Evolutionary conservation across 176 grass and related monocot genomes (phyloP), one percentile per base, ranked within the genome.

Genomic region (barley (Hordeum vulgare)): DNA sequence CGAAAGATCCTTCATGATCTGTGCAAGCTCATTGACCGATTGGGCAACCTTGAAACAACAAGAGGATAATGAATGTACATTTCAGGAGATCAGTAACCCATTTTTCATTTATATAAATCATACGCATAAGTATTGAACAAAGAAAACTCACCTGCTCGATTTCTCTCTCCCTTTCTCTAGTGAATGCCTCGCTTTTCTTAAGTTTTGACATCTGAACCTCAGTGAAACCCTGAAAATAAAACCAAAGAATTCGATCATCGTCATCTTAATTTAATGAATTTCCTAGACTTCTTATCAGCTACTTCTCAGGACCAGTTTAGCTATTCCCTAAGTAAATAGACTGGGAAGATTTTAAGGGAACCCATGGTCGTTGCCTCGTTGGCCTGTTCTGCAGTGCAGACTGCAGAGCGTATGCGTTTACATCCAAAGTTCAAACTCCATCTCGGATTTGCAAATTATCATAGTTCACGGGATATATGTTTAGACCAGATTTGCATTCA

Each of bases 1-100:
- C 51, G 96, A 98, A 86, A 98, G 90, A 88, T 98, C 96, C 87
- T 95, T 95, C 96, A 98, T 98, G 84, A 98, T 98, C 83, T 95
- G 93, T 77, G 96, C 96, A 95, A 98, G 96, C 58, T 95, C 96
- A 11, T 93, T 91, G 27, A 98, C 96, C 71, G 96, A 98, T 91
- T 98, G 93, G 0, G 90, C 87, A 91, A 98, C 93, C 96, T 98
- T 79, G 84, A 92, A 77, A 74, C 40, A 77, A 80, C 20, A 93
- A 83, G 58, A 24, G 79, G 35, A 83, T 69, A 36, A 61, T 2
- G 63, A 4, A 79, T 49, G 69, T 26, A 54, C 3, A 36, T 34
- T 78, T 87, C 7, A 67, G 6, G 3, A 2, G 0, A 54, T 14
- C 42, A 40, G 61, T 76, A 54, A 77, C 23, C n/a, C 67, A 51